phyloP scores from a whole-genome alignment of 768 basidiomycete genomes.

The Leccinum imitatum region DNA sequence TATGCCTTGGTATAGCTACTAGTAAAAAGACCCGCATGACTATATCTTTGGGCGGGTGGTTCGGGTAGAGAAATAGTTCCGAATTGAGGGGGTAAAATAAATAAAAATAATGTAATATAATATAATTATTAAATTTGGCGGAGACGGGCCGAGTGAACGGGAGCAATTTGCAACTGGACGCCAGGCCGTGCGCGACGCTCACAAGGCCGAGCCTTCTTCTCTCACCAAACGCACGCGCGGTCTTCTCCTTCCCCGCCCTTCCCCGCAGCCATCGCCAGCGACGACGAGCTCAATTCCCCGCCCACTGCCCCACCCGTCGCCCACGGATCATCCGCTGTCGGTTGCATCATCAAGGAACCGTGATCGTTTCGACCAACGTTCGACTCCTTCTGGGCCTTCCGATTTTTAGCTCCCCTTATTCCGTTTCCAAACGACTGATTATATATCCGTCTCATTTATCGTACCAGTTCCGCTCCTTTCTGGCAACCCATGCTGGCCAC shows the following conservation, averaged over 20 bases:
- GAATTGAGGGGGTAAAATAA: conserved; percentile 1
- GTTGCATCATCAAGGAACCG: conserved; percentile 27
- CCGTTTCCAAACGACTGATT: conserved; percentile 18
- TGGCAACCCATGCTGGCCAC: conserved; percentile 42
- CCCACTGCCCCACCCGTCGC: not conserved
- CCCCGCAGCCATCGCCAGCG: conserved; percentile 7
- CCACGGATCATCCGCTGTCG: conserved; percentile 25
- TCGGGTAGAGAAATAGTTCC: conserved; percentile 10
- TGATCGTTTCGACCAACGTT: conserved; percentile 26
- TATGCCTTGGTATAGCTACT: not conserved
- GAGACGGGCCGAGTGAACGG: conserved; percentile 26
- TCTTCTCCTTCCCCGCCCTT: not conserved
- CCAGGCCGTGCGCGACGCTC: conserved; percentile 15
- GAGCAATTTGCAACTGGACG: conserved; percentile 22
- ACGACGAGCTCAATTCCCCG: conserved; percentile 6
- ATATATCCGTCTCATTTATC: conserved; percentile 19
- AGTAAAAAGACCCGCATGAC: conserved; percentile 9
- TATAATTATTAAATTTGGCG: not conserved
- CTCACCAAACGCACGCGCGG: conserved; percentile 20
- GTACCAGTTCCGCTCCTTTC: conserved; percentile 13
- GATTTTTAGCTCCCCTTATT: conserved; percentile 17
- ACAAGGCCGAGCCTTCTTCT: conserved; percentile 23
- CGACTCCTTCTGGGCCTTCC: conserved; percentile 12
- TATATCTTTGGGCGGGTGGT: not conserved
- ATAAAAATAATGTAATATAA: not conserved